phyloP scores from a whole-genome alignment of 1,284 basidiomycete species.

The Ustilago sp. region DNA sequence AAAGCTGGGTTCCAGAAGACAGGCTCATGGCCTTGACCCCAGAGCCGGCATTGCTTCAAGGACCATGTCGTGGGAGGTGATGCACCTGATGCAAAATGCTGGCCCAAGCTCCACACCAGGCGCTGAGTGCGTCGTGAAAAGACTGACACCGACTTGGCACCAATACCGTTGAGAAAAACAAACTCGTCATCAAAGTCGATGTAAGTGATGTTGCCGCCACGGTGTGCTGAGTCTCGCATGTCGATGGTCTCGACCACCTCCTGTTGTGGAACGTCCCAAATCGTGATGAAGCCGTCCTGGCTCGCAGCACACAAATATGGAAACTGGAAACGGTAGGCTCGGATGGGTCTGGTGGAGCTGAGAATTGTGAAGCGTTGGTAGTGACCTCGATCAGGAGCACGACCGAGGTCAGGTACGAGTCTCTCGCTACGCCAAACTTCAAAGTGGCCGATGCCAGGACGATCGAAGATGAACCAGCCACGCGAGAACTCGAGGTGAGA shows the following conservation, averaged over 20 bases:
- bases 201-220: constrained; percentile 57
- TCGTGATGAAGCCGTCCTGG: constrained; percentile 38
- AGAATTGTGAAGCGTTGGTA: constrained; percentile 45
- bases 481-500: constrained; percentile 61
- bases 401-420: constrained; percentile 42
- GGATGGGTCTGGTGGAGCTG: constrained; percentile 29
- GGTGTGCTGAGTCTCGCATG: constrained; percentile 34
- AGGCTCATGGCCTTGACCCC: neutral
- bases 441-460: constrained; percentile 47
- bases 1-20: constrained; percentile 12
- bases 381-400: constrained; percentile 46
- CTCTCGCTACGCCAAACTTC: constrained; percentile 60
- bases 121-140: constrained; percentile 36
- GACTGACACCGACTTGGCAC: constrained; percentile 47
- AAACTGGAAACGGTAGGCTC: constrained; percentile 61
- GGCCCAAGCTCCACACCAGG: constrained; percentile 51
- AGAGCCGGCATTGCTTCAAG: neutral
- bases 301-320: constrained; percentile 53
- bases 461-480: constrained; percentile 62
- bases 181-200: constrained; percentile 64
- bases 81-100: constrained; percentile 47
- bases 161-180: constrained; percentile 53
- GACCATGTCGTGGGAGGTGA: constrained; percentile 31
- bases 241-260: constrained; percentile 38
- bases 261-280: constrained; percentile 49